Evolutionary conservation across 257 asterid species (phyloP).

Genomic region (Handroanthus guayacan): DNA sequence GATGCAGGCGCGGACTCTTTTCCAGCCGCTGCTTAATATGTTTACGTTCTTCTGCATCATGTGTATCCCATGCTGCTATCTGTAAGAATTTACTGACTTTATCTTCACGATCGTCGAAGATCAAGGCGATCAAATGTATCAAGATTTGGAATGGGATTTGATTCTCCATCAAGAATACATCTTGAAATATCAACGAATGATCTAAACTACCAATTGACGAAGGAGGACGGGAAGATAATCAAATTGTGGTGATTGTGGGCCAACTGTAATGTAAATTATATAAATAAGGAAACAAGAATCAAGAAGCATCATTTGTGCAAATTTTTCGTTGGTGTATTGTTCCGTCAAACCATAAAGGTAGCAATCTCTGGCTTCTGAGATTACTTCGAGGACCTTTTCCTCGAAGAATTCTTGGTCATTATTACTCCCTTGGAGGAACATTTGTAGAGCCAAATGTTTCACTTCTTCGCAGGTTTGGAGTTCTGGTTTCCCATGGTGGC

Average conservation of each 20-base stretch:
- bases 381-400: not conserved
- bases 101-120: not conserved
- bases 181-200: not conserved
- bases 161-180: conserved; percentile 30
- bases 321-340: not conserved
- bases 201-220: conserved; percentile 23
- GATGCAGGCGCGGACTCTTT: not conserved
- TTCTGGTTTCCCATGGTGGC: not conserved
- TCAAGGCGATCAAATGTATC: not conserved
- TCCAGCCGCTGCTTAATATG: not conserved
- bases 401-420: not conserved
- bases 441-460: conserved; percentile 11
- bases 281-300: conserved; percentile 32
- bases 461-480: conserved; percentile 2
- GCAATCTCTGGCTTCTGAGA: conserved; percentile 19
- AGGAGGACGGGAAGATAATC: not conserved
- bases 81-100: not conserved
- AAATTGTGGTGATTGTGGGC: not conserved
- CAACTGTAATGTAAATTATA: not conserved
- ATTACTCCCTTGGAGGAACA: not conserved
- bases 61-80: not conserved
- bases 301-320: conserved; percentile 32
- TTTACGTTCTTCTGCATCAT: not conserved
- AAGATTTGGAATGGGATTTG: conserved; percentile 22
- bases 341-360: conserved; percentile 24